Percentiles rank a stretch among this genome's conserved stretches.
Conservation (phyloP, 805 yeast species). For the Wickerhamomyces kurtzmanii region DNA sequence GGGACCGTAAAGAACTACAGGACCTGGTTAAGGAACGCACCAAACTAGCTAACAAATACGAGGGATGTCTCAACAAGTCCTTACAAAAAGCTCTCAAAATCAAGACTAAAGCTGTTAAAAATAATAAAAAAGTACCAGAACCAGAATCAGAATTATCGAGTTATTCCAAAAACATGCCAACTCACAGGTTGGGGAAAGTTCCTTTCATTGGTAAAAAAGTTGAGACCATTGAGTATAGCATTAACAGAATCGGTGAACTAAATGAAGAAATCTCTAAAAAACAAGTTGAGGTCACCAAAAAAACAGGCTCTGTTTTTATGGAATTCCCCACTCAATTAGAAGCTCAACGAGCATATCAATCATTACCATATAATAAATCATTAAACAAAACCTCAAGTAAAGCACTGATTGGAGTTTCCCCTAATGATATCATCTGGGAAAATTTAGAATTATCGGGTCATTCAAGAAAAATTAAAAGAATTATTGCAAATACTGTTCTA, state of each 20-base stretch:
- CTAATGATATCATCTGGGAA: slow-evolving; percentile 81
- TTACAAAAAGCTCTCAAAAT: slow-evolving; percentile 49
- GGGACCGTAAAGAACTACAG: slow-evolving; percentile 47
- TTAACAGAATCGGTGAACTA: slow-evolving; percentile 56
- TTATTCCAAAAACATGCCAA: slow-evolving; percentile 78
- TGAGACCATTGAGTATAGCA: slow-evolving; percentile 68
- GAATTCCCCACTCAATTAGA: slow-evolving; percentile 81
- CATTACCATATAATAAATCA: slow-evolving; percentile 44
- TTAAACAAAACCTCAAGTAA: slow-evolving; percentile 25
- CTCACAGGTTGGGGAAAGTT: slow-evolving; percentile 56
- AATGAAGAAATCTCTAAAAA: slow-evolving; percentile 51
- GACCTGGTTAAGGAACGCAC: slow-evolving; percentile 53
- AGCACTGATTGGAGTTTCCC: slow-evolving; percentile 54
- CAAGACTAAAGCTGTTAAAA: slow-evolving; percentile 47
- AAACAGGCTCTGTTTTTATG: slow-evolving; percentile 62
- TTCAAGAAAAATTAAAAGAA: slow-evolving; percentile 45
- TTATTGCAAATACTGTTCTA: slow-evolving; percentile 53
- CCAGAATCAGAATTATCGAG: slow-evolving; percentile 47
- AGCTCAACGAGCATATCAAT: slow-evolving; percentile 83
- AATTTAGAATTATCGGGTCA: slow-evolving; percentile 52
- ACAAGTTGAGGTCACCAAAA: slow-evolving; percentile 48
- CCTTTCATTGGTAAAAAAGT: slow-evolving; percentile 76
- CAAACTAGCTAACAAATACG: slow-evolving; percentile 51
- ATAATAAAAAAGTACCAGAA: slow-evolving; percentile 39
- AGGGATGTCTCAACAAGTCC: slow-evolving; percentile 52